Percentiles rank a stretch among this genome's conserved stretches.
These are phyloP conservation scores for Athelia sp. DNA, from an alignment of 1,284 basidiomycete species.

Conservation along the genomic window DNA sequence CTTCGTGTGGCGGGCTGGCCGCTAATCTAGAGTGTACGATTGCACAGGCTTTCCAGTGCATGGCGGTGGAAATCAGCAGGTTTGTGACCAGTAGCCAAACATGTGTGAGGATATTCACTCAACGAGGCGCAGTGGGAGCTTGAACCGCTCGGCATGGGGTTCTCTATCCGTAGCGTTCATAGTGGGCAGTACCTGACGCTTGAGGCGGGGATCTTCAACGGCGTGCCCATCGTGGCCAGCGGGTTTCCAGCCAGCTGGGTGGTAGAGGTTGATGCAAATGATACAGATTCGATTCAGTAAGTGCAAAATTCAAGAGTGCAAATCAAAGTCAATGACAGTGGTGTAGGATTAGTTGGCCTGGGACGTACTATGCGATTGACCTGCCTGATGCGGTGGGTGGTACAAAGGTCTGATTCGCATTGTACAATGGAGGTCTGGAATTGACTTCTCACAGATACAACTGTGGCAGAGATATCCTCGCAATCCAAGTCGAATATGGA, in stretches of 20 bases:
- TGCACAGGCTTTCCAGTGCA: conserved; percentile 4
- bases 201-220: conserved; percentile 16
- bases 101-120: not conserved
- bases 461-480: not conserved
- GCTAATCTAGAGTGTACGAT: not conserved
- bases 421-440: not conserved
- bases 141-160: conserved; percentile 23
- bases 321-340: not conserved
- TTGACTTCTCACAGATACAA: not conserved
- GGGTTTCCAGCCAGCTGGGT: not conserved
- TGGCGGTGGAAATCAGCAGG: conserved; percentile 10
- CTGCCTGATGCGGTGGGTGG: not conserved
- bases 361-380: not conserved
- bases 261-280: not conserved
- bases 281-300: not conserved
- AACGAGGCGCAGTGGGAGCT: conserved; percentile 24
- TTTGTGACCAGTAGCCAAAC: not conserved
- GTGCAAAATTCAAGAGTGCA: not conserved
- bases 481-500: not conserved
- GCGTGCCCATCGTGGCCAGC: conserved; percentile 17
- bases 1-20: not conserved
- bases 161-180: conserved; percentile 21
- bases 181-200: conserved; percentile 25
- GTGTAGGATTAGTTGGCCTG: conserved; percentile 1
- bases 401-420: not conserved